Evolutionary conservation across 805 yeast genomes (phyloP), one percentile per base, ranked within the genome.

Genomic region (Saccharomycopsis vini): DNA sequence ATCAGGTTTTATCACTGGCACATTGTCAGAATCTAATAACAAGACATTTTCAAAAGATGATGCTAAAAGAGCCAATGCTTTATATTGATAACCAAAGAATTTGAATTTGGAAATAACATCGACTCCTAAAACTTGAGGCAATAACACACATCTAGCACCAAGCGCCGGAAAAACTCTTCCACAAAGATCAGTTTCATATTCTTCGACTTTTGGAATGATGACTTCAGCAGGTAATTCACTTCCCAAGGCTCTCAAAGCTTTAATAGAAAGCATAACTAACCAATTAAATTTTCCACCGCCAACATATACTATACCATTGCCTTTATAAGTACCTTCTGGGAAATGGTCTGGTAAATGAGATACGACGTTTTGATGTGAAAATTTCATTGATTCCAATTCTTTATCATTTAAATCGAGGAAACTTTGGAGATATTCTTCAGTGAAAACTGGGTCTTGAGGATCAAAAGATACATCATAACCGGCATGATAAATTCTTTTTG

Each of bases 31-130:
- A 54, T 83, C 94, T 52, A 81, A 59, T 37, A 82, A 62, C 50
- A 81, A 66, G n/a, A 81, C 82, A 53, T 81, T 77, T 52, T 83
- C 84, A 59, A 83, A 83, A 31, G 80, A 71, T 2, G 89, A 81
- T 15, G 81, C 81, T 44, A 84, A 66, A 39, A 84, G 55, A 0
- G 90, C 83, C 49, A 82, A 66, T 0, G 79, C 73, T 57, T 81
- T 82, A 55, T 73, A 75, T 51, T 81, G 88, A 57, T 78, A 81
- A 9, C 77, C 79, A 41, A 68, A 66, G 44, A 81, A 71, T 29
- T 66, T 66, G 49, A 79, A 78, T 50, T 66, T 64, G 32, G 62
- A 54, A 55, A 72, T 60, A 4, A 77, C 73, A 1, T 66, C 66
- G 16, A 70, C 61, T 16, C 90, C 89, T 48, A 80, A 68, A 3